Percentiles rank a stretch among this genome's conserved stretches.
Conservation (phyloP, 306 rosid genomes). For the Rosa multiflora region DNA sequence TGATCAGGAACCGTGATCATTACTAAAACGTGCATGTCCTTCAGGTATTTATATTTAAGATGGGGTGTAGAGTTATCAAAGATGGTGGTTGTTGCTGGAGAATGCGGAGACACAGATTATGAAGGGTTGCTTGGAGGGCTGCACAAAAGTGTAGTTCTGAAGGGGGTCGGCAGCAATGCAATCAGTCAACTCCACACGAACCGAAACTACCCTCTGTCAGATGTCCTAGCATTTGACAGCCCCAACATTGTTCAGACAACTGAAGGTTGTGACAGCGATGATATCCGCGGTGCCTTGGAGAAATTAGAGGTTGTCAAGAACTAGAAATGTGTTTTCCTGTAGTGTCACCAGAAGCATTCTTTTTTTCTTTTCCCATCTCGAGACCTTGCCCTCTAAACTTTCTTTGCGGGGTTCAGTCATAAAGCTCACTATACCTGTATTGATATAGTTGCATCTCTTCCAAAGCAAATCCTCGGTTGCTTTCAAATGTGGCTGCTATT, state of each 20-base stretch:
- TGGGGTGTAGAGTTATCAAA: conserved; percentile 95
- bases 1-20: conserved; percentile 21
- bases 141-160: conserved; percentile 76
- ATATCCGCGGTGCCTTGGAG: conserved; percentile 63
- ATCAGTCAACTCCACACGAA: conserved; percentile 63
- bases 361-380: not conserved
- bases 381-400: not conserved
- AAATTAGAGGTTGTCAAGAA: conserved; percentile 55
- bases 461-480: not conserved
- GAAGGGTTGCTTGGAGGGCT: conserved; percentile 88
- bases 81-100: conserved; percentile 94
- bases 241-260: conserved; percentile 67
- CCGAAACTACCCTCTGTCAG: conserved; percentile 87
- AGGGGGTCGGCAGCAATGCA: conserved; percentile 76
- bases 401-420: not conserved
- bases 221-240: conserved; percentile 72
- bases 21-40: conserved; percentile 25
- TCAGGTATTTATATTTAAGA: conserved; percentile 85
- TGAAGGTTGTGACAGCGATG: conserved; percentile 54
- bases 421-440: conserved; percentile 12
- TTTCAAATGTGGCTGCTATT: conserved; percentile 1
- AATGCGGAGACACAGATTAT: conserved; percentile 93
- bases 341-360: not conserved
- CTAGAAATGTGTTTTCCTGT: conserved; percentile 26
- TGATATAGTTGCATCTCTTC: not conserved